phyloP scores from a whole-genome alignment of 345 rosid genomes.

The Fremontodendron californicum region DNA sequence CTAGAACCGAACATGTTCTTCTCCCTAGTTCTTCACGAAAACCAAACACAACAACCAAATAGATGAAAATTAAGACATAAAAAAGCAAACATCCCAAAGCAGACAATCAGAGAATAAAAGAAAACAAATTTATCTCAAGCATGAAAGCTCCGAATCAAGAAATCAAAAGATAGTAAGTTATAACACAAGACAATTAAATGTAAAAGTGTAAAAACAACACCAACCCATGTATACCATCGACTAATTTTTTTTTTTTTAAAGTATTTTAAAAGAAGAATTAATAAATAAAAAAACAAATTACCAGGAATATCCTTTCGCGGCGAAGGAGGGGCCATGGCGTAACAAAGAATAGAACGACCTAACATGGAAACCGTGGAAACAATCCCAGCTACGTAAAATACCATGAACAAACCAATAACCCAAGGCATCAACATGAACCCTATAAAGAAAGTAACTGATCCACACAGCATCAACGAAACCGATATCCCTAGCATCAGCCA shows the following conservation, averaged over 20 bases:
- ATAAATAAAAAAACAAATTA: conserved; percentile 14
- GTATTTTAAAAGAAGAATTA: background rate
- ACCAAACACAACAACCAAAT: background rate
- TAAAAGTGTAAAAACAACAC: background rate
- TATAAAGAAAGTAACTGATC: conserved; percentile 89
- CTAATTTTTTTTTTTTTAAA: background rate
- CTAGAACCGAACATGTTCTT: background rate
- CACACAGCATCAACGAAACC: conserved; percentile 77
- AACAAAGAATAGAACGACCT: conserved; percentile 59
- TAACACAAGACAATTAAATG: background rate
- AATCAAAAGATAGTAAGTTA: background rate
- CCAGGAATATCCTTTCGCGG: conserved; percentile 56
- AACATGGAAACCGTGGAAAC: conserved; percentile 65
- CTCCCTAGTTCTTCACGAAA: too few relatives aligned
- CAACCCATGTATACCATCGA: background rate
- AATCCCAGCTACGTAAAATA: conserved; percentile 73
- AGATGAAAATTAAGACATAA: background rate
- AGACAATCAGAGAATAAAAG: background rate
- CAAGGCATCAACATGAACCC: conserved; percentile 95
- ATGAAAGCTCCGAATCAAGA: background rate
- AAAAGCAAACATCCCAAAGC: background rate
- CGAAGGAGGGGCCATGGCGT: conserved; percentile 47
- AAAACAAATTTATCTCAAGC: background rate
- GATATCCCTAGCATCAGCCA: conserved; percentile 79
- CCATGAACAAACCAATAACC: conserved; percentile 70